These are phyloP conservation scores for Kodamaea laetipori DNA, from an alignment of 805 yeast species.

Conservation along the genomic window DNA sequence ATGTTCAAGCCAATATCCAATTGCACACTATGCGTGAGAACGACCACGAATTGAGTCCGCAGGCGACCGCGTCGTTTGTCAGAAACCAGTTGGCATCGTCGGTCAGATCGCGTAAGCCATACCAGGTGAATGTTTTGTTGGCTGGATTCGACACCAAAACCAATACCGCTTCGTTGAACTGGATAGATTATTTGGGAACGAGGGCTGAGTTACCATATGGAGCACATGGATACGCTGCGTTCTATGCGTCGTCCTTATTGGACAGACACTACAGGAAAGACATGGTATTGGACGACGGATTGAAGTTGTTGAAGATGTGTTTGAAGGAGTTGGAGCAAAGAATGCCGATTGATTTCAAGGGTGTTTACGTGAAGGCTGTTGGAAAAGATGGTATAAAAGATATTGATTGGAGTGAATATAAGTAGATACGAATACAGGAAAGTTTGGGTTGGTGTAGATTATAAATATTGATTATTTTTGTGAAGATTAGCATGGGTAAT, in stretches of 20 bases:
- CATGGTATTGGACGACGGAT: constrained; percentile 75
- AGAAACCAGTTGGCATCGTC: constrained; percentile 87
- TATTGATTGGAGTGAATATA: constrained; percentile 23
- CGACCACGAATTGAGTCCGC: constrained; percentile 72
- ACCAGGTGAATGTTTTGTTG: constrained; percentile 86
- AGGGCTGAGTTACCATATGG: constrained; percentile 90
- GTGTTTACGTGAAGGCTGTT: constrained; percentile 68
- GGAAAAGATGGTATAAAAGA: constrained; percentile 60
- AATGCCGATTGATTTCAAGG: constrained; percentile 94
- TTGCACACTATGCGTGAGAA: constrained; percentile 84
- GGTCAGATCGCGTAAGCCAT: constrained; percentile 86
- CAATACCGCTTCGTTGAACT: constrained; percentile 67
- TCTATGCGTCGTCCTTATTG: constrained; percentile 84
- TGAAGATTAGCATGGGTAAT: too few relatives aligned
- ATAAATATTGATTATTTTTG: too few relatives aligned
- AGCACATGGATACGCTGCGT: constrained; percentile 98
- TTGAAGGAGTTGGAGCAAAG: constrained; percentile 77
- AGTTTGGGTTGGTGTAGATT: background rate
- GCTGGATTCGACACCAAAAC: constrained; percentile 76
- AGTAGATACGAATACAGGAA: constrained; percentile 2
- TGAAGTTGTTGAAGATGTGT: constrained; percentile 71
- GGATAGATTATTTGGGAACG: constrained; percentile 95
- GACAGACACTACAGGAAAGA: constrained; percentile 87
- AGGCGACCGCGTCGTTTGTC: constrained; percentile 84
- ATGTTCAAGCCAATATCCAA: constrained; percentile 88